phyloP scores from a whole-genome alignment of 169 alveolate genomes.

The Perkinsus chesapeaki region DNA sequence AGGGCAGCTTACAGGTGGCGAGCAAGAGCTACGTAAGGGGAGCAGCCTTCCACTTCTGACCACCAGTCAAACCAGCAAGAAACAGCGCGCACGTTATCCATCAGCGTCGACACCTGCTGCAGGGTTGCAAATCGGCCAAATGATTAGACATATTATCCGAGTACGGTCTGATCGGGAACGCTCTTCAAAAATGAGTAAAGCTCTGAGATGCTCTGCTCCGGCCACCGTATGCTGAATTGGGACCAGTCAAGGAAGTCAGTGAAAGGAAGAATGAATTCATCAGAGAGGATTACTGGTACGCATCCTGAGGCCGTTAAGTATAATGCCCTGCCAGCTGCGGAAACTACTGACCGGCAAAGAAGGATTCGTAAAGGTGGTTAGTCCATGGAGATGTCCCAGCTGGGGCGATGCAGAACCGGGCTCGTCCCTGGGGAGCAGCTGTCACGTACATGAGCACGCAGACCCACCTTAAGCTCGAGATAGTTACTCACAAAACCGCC shows the following conservation, averaged over 20 bases:
- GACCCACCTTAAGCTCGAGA: background rate
- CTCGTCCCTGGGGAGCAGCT: background rate
- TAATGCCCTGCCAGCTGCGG: background rate
- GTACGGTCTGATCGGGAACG: background rate
- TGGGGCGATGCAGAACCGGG: conserved; percentile 1
- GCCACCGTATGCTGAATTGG: background rate
- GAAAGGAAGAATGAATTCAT: background rate
- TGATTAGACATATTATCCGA: background rate
- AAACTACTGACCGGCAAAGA: background rate
- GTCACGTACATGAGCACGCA: background rate
- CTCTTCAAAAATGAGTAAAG: background rate
- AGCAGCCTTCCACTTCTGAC: background rate
- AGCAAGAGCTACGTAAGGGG: background rate
- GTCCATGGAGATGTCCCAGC: conserved; percentile 14
- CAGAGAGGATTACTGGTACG: background rate
- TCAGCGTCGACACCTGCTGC: background rate
- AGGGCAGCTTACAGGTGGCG: background rate
- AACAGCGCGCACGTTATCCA: background rate
- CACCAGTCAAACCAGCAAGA: background rate
- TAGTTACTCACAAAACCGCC: conserved; percentile 7
- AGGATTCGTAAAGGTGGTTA: background rate
- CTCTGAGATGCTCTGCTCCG: background rate
- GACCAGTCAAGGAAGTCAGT: background rate
- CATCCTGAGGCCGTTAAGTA: background rate
- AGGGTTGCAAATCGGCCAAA: background rate